Base-by-base conservation (phyloP, 1,139 yeast genomes). In the Arxiozyma slooffiae region DNA sequence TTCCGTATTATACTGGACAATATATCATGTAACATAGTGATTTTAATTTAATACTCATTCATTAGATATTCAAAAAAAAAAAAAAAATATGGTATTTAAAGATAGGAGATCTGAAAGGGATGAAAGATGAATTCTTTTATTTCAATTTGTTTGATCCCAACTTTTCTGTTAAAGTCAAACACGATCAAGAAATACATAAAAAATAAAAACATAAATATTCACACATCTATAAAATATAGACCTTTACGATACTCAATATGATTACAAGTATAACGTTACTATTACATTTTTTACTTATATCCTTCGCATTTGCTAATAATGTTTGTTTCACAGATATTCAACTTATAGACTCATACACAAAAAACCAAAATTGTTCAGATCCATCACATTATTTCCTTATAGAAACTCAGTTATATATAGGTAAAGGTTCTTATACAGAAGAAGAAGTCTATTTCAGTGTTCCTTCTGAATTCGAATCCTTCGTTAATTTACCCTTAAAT, bases 321-420 rank as follows among this genome's bases (percentile, higher is more conserved):
- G 16, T 41, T 6, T 41, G 34, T n/a, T 59, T 61, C 48, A 51
- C 57, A 11, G 52, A 50, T 46, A 55, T 64, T 7, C 53, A 57
- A 40, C 26, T 64, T 5, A 38, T 54, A 21, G 66, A 63, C 46
- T 51, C 64, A 11, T 52, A 56, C 47, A 54, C 64, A 2, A 53
- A 54, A 6, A 48, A 53, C 16, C 50, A 54, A n/a, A 53, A 56
- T 20, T 61, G 64, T 41, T 55, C 58, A 16, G 62, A 62, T 49
- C 51, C 54, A 17, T 48, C 56, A 45, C 63, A 63, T 49, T 61
- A 62, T 63, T 61, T 63, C 48, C 38, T 60, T 30, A 50, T 64
- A 14, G 55, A 55, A 38, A 62, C 62, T 3, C 61, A 60, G 41
- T 40, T 64, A 23, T 57, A 52, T 38, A 53, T 62, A 9, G 53